A percentile compares a stretch with the other conserved stretches of the same genome.
phyloP scores from a whole-genome alignment of 306 rosid species.

The Carpinus viminea region DNA sequence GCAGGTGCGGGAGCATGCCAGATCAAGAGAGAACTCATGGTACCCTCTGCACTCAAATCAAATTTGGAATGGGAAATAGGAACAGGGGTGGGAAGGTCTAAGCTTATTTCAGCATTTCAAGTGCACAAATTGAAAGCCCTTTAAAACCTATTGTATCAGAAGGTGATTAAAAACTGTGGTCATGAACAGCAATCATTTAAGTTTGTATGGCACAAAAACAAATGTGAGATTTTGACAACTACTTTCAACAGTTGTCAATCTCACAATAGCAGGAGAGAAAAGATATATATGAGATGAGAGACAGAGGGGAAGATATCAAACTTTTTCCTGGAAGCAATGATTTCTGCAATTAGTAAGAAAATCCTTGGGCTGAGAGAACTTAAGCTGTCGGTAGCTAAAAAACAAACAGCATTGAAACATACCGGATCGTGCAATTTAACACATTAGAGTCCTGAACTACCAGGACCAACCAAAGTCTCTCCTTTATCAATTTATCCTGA shows the following conservation, averaged over 20 bases:
- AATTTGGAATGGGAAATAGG: not conserved
- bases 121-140: not conserved
- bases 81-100: not conserved
- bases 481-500: not conserved
- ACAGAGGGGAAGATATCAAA: not conserved
- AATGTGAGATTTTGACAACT: not conserved
- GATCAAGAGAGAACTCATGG: not conserved
- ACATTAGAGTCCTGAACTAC: not conserved
- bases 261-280: not conserved
- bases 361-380: not conserved
- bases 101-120: not conserved
- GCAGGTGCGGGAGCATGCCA: not conserved
- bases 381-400: not conserved
- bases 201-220: not conserved
- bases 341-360: not conserved
- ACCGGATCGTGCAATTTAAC: not conserved
- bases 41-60: too few relatives aligned
- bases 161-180: not conserved
- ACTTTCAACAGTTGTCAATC: not conserved
- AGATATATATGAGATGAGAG: not conserved
- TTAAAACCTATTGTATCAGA: not conserved
- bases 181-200: not conserved
- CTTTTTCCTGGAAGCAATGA: not conserved
- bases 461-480: not conserved
- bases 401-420: not conserved